A percentile compares a stretch with the other conserved stretches of the same genome.
Conservation (phyloP, 2,329 filamentous ascomycete species). For the Hirsutella minnesotensis region DNA sequence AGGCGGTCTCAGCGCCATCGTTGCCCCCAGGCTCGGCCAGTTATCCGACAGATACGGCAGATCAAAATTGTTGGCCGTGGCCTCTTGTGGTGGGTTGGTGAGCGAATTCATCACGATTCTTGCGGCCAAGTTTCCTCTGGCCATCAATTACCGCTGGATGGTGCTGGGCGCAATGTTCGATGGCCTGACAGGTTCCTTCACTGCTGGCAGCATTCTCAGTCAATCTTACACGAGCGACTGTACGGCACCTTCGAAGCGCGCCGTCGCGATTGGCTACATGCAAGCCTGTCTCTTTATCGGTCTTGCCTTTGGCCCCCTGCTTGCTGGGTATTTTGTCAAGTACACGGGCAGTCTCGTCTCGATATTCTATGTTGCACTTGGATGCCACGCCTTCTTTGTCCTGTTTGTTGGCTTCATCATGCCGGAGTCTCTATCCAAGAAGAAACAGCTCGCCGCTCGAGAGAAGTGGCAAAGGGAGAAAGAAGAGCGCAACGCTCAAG, state of each 20-base stretch:
- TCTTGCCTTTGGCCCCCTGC: slow-evolving; percentile 74
- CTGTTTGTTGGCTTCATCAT: slow-evolving; percentile 57
- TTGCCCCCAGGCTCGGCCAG: slow-evolving; percentile 70
- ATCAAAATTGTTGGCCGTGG: slow-evolving; percentile 58
- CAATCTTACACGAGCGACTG: slow-evolving; percentile 88
- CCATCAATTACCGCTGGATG: slow-evolving; percentile 65
- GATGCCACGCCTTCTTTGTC: slow-evolving; percentile 63
- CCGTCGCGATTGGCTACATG: slow-evolving; percentile 78
- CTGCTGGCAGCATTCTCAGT: slow-evolving; percentile 60
- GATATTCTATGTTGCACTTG: slow-evolving; percentile 76
- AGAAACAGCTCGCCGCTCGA: slow-evolving; percentile 56
- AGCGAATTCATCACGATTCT: slow-evolving; percentile 69
- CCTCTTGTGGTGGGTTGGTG: slow-evolving; percentile 61
- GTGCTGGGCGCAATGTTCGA: slow-evolving; percentile 68
- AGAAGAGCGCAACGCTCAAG: slow-evolving; percentile 19
- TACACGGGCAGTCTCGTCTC: slow-evolving; percentile 61
- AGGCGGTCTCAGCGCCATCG: slow-evolving; percentile 68
- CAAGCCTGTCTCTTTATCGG: slow-evolving; percentile 82
- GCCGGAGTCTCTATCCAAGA: slow-evolving; percentile 73
- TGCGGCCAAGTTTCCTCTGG: slow-evolving; percentile 62
- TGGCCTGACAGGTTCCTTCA: slow-evolving; percentile 81
- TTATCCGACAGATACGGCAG: slow-evolving; percentile 82
- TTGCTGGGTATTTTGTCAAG: slow-evolving; percentile 71
- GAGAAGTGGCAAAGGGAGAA: slow-evolving; percentile 48
- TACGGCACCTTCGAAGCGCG: slow-evolving; percentile 65